Evolutionary conservation across 139 green algal species (phyloP), one percentile per base, ranked within the genome.

Genomic region (Chlorella sp.): DNA sequence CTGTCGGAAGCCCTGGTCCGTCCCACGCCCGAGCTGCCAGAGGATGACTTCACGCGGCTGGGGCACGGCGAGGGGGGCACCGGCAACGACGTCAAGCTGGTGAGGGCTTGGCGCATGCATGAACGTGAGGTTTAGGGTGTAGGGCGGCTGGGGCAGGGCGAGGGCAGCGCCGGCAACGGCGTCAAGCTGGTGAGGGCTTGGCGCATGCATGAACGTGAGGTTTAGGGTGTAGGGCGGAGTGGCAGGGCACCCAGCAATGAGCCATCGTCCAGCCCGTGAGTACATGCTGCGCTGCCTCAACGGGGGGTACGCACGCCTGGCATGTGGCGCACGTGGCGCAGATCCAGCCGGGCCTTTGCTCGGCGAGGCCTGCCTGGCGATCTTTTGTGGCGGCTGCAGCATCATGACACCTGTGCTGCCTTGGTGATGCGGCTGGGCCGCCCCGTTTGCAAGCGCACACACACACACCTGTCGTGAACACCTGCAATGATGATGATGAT

Each of bases 1-100:
- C 75, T 95, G 49, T 83, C 78, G 0, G 93, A 97, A 35, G 73
- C 67, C 0, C 74, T 97, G 50, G 87, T 88, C 26, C 74, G 69
- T 49, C 33, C 32, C 23, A 42, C 93, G 69, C 93, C 93, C 0
- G 77, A 84, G 35, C 77, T 97, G 63, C 78, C 85, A 5, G 74
- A 91, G 65, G 79, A 88, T 23, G 69, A 73, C 22, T 69, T 69
- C 63, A 69, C 63, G 5, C 63, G 63, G 24, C 20, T 69, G 31
- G 31, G 20, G 14, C 2, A 27, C 14, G 32, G 50, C 2, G 31
- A 3, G 5, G 63, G 32, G 31, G 63, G 61, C 61, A 67, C 34
- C 61, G 34, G 34, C 42, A 55, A 55, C 10, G 10, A 55, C 10
- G 42, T 55, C 10, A 24, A 24, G 42, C 42, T 55, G 10, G 10